Base-by-base conservation (phyloP, 2,329 filamentous ascomycete genomes). In the Tolypocladium guangdongense region DNA sequence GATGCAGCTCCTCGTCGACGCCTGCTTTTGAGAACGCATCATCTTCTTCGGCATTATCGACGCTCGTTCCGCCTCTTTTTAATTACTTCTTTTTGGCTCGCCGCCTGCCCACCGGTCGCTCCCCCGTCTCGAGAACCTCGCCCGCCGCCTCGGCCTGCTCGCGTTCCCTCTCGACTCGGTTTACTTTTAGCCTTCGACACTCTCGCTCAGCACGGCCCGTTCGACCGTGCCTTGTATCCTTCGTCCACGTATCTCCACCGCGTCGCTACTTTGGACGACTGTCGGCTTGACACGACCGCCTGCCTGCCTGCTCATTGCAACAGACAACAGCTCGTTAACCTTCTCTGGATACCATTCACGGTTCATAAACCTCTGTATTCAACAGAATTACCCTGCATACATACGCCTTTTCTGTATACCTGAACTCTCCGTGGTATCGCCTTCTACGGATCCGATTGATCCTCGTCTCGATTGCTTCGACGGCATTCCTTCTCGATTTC, bases 41-140 rank as follows among this genome's bases (percentile, higher is more conserved):
- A 51, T 58, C 55, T 57, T 63, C 60, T 57, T 62, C 60, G 36
- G 47, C 43, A 39, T 57, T 57, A 60, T 62, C 61, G 61, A 66
- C 66, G 55, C 60, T 67, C 65, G 58, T 67, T 68, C 60, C 57
- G 54, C 55, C 54, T 60, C 54, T 65, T 66, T 61, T 60, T 63
- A 63, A 64, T 66, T 66, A 60, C 64, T 66, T 60, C 58, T 63
- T 62, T 55, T 62, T 64, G 48, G 49, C 61, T 59, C 43, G 24
- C 24, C 27, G 43, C 27, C 43, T 27, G 18, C 22, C 12, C 22
- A 8, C 14, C 22, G 24, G 41, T 27, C 18, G 24, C 24, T n/a
- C 18, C 43, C n/a, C 27, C 43, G 16, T 46, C 10, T 46, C 43
- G 43, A 46, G 24, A 14, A n/a, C 7, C 24, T 30, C 41, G 27